Percentiles rank a stretch among this genome's conserved stretches.
Evolutionary conservation across 1,284 basidiomycete genomes (phyloP).

Genomic region (Fomitopsis betulina): DNA sequence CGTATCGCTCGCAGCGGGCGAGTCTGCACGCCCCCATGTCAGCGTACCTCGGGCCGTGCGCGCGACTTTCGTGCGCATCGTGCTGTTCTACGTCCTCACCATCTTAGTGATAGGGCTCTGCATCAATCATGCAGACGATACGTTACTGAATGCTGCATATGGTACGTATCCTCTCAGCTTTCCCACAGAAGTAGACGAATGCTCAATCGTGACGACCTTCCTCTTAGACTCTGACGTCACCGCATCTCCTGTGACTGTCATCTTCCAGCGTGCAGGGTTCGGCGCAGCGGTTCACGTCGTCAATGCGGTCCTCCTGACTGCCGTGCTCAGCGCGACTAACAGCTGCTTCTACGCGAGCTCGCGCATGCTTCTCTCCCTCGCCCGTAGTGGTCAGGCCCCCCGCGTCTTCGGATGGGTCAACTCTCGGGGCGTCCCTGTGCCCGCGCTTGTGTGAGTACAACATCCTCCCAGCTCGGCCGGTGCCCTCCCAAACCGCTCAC

Average conservation of each 20-base stretch:
- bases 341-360: constrained; percentile 76
- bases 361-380: constrained; percentile 63
- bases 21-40: constrained; percentile 53
- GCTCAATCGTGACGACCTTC: too few relatives aligned
- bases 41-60: constrained; percentile 66
- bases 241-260: constrained; percentile 54
- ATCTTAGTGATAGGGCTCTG: constrained; percentile 53
- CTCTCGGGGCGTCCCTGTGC: constrained; percentile 58
- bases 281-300: constrained; percentile 51
- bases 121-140: constrained; percentile 48
- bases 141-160: constrained; percentile 40
- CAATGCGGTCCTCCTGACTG: constrained; percentile 60
- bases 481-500: neutral
- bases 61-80: constrained; percentile 63
- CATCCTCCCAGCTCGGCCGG: neutral
- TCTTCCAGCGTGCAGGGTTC: constrained; percentile 54
- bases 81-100: constrained; percentile 58
- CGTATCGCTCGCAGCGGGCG: constrained; percentile 61
- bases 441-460: constrained; percentile 37
- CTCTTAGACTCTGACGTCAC: constrained; percentile 38
- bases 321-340: constrained; percentile 57
- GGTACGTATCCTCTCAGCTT: constrained; percentile 24
- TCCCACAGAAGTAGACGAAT: neutral
- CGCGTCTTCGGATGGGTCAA: constrained; percentile 62
- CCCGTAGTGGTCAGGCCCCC: constrained; percentile 66